A percentile compares a stretch with the other conserved stretches of the same genome.
These are phyloP conservation scores for Eutypa lata DNA, from an alignment of 2,329 filamentous ascomycete genomes.

Conservation along the genomic window DNA sequence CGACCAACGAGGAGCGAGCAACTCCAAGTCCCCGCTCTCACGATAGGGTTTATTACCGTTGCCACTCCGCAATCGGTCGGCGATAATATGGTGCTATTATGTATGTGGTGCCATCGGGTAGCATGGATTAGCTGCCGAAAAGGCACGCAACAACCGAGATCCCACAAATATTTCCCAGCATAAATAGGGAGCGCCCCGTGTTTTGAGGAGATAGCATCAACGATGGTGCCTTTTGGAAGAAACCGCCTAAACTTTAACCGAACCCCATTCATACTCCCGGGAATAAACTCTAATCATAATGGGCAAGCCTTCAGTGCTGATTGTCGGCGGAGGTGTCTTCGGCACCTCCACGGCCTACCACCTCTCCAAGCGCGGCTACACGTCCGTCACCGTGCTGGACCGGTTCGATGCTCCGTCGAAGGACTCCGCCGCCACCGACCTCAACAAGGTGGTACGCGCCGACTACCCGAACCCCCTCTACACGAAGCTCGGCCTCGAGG, in stretches of 20 bases:
- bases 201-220: no score
- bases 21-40: not conserved
- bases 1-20: not conserved
- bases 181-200: not conserved
- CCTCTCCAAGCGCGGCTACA: conserved; percentile 20
- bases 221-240: no score
- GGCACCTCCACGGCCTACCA: conserved; percentile 33
- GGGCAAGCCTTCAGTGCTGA: conserved; percentile 25
- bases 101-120: not conserved
- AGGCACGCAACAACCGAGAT: not conserved
- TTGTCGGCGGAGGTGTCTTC: conserved; percentile 27
- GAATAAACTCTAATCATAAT: not conserved
- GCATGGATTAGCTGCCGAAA: not conserved
- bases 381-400: conserved; percentile 23
- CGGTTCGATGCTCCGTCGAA: conserved; percentile 20
- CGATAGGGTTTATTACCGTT: not conserved
- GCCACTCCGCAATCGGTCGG: not conserved
- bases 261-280: no score
- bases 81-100: not conserved
- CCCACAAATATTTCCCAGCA: not conserved
- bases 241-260: no score
- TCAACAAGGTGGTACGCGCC: conserved; percentile 36
- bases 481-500: conserved; percentile 27
- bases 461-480: conserved; percentile 32
- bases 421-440: conserved; percentile 28